These are phyloP conservation scores for Cryptococcus sp. DNA, from an alignment of 1,284 basidiomycete species.

Conservation along the genomic window DNA sequence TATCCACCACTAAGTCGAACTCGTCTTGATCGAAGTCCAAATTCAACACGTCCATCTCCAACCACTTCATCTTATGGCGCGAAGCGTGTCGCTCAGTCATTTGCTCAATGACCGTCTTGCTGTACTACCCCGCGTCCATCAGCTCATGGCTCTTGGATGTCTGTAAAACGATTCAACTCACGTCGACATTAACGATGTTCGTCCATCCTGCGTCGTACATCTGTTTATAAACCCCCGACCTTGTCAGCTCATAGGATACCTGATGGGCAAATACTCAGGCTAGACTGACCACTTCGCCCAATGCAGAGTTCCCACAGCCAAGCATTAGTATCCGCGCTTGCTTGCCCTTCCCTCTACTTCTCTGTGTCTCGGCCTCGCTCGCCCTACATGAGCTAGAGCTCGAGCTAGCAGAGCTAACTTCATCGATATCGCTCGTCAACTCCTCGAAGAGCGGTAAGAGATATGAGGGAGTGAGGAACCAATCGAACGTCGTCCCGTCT, in stretches of 20 bases:
- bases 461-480: slow-evolving; percentile 52
- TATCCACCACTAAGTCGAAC: slow-evolving; percentile 88
- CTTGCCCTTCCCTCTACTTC: slow-evolving; percentile 52
- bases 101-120: slow-evolving; percentile 72
- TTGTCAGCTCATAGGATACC: slow-evolving; percentile 1
- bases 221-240: slow-evolving; percentile 49
- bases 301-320: slow-evolving; percentile 83
- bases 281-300: slow-evolving; percentile 54
- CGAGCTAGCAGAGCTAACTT: not conserved
- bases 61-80: slow-evolving; percentile 79
- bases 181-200: slow-evolving; percentile 82
- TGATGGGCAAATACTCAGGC: too few relatives aligned
- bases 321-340: slow-evolving; percentile 75
- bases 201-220: slow-evolving; percentile 90
- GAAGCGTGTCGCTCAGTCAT: slow-evolving; percentile 66
- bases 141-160: not conserved
- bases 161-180: slow-evolving; percentile 49
- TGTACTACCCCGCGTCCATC: slow-evolving; percentile 62
- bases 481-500: slow-evolving; percentile 72
- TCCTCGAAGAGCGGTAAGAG: slow-evolving; percentile 47
- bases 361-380: too few relatives aligned
- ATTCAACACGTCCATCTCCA: slow-evolving; percentile 81
- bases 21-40: slow-evolving; percentile 66
- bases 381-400: too few relatives aligned
- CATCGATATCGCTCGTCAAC: slow-evolving; percentile 22